Conservation (phyloP, 2,329 filamentous ascomycete genomes). For the Coccinonectria pachysandricola region DNA sequence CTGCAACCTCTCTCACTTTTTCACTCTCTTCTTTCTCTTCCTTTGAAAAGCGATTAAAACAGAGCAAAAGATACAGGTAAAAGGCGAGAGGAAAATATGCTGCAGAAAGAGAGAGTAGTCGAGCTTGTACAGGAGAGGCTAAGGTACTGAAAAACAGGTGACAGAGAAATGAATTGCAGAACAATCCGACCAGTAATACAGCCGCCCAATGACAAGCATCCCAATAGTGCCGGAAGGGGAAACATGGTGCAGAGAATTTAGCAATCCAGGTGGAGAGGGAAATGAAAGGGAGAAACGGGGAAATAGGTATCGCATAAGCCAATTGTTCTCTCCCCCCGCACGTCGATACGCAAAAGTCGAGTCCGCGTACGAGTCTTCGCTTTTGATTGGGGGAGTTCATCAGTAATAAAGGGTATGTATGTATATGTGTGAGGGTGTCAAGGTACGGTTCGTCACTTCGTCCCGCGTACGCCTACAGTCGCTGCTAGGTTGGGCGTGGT, state of each 20-base stretch:
- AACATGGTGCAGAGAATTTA: slow-evolving; percentile 26
- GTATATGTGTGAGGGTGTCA: slow-evolving; percentile 18
- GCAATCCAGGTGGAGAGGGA: slow-evolving; percentile 17
- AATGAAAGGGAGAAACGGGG: slow-evolving; percentile 14
- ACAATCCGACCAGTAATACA: slow-evolving; percentile 28
- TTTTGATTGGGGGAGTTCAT: slow-evolving; percentile 14
- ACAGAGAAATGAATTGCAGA: slow-evolving; percentile 15
- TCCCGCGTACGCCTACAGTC: slow-evolving; percentile 28
- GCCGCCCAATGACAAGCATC: slow-evolving; percentile 22
- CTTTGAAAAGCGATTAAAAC: too few species aligned
- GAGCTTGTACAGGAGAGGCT: slow-evolving; percentile 8
- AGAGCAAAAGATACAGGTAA: too few species aligned
- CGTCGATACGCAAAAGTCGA: slow-evolving; percentile 15
- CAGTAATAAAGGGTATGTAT: slow-evolving; percentile 21
- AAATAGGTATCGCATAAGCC: slow-evolving; percentile 27
- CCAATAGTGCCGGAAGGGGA: slow-evolving; percentile 20
- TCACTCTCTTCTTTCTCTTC: slow-evolving; percentile 10
- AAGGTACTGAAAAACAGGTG: slow-evolving; percentile 9
- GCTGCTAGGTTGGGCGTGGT: slow-evolving; percentile 22
- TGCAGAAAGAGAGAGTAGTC: too few species aligned
- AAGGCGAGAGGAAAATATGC: too few species aligned
- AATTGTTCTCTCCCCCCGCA: slow-evolving; percentile 16
- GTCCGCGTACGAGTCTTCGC: slow-evolving; percentile 13
- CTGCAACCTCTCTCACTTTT: slow-evolving; percentile 13
- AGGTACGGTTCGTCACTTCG: slow-evolving; percentile 30